Base-by-base conservation (phyloP, 208 protist genomes). In the Crithidia acanthocephali region DNA sequence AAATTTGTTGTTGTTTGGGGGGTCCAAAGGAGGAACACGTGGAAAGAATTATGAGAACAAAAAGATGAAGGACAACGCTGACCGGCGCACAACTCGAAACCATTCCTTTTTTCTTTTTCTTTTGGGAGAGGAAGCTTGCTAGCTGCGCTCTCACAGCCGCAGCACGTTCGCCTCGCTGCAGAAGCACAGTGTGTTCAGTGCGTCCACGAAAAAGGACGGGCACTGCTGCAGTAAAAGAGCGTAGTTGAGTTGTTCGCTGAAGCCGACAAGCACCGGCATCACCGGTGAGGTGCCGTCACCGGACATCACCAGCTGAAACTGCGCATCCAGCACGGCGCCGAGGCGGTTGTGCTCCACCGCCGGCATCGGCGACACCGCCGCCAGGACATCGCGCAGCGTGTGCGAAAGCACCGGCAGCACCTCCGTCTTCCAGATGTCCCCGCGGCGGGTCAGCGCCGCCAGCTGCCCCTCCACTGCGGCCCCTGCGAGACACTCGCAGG, bases 321-420 rank as follows among this genome's bases (percentile, higher is more conserved):
- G 65, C 52, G 23, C 65, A 18, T 62, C 65, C 65, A 50, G 56
- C 42, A 71, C 65, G n/a, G 65, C 65, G 56, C 76, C 80, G 27
- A 72, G 71, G 27, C 76, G 68, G 6, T 65, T 35, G 68, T 80
- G 84, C 58, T 88, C 84, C 5, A 79, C 68, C 47, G 70, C 69
- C 53, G 76, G 68, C 37, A 62, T 62, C 22, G 65, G 65, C 28
- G 22, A 37, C 55, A 71, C 65, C 28, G 65, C 53, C 4, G 28
- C 65, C 0, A 71, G 55, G 20, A 71, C 30, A 28, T 61, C 65
- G 40, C 65, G 52, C 30, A 62, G 37, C 28, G 44, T 61, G 53
- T 55, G 53, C 30, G 51, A 32, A 35, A 71, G 28, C 9, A 58
- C 65, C 13, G 65, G 65, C 6, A 62, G 1, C 65, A 71, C 65